Evolutionary conservation across 208 protist genomes (phyloP).

Genomic region (Acanthamoeba royreba): DNA sequence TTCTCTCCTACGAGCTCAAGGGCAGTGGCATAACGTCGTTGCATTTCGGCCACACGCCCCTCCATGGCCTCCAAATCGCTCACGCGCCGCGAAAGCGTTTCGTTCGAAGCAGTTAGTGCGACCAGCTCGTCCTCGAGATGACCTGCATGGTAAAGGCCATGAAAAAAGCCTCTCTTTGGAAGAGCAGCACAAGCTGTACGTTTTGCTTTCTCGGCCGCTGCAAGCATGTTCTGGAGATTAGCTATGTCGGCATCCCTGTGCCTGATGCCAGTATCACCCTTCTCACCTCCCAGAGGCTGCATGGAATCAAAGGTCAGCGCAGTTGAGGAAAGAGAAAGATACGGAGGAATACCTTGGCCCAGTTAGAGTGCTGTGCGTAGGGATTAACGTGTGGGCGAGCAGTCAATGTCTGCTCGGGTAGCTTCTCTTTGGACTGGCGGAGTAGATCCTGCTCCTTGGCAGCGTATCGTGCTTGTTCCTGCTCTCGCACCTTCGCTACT

Average conservation of each 20-base stretch:
- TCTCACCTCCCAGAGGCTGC: too few species aligned
- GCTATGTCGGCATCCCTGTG: neutral
- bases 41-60: neutral
- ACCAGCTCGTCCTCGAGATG: slow-evolving; percentile 29
- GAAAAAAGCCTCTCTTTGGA: neutral
- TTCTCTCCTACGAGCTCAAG: neutral
- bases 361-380: too few species aligned
- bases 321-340: too few species aligned
- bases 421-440: neutral
- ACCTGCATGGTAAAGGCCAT: too few species aligned
- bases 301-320: too few species aligned
- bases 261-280: neutral
- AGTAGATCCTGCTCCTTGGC: neutral
- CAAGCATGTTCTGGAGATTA: neutral
- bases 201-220: neutral
- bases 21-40: neutral
- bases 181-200: neutral
- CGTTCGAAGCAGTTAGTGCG: slow-evolving; percentile 4
- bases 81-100: neutral
- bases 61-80: neutral
- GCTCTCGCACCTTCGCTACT: neutral
- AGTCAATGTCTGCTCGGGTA: too few species aligned
- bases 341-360: too few species aligned
- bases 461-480: too few species aligned
- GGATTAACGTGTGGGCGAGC: too few species aligned